A percentile compares a stretch with the other conserved stretches of the same genome.
Conservation (phyloP, 352 stramenopile species). For the Phytopythium ostracodes region DNA sequence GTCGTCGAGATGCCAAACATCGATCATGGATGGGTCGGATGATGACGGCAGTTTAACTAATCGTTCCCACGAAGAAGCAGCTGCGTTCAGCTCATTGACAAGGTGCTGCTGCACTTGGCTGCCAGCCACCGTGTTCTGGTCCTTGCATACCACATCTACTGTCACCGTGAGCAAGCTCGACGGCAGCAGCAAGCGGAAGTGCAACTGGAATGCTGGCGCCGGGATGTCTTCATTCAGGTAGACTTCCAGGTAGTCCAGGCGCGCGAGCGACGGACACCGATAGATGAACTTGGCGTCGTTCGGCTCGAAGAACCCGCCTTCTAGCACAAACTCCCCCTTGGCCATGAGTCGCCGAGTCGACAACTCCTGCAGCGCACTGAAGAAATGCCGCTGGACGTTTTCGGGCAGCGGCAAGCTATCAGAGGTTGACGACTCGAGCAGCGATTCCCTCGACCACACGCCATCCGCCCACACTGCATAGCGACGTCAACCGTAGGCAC, state of each 20-base stretch:
- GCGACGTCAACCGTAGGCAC: not conserved
- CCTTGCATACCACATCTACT: slow-evolving; percentile 35
- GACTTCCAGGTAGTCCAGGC: slow-evolving; percentile 58
- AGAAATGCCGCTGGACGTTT: slow-evolving; percentile 33
- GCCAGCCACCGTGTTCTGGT: slow-evolving; percentile 12
- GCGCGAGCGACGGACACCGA: slow-evolving; percentile 45
- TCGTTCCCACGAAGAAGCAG: slow-evolving; percentile 40
- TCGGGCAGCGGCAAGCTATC: slow-evolving; percentile 7
- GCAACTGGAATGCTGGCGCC: slow-evolving; percentile 36
- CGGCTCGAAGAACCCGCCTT: slow-evolving; percentile 31
- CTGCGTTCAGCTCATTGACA: not conserved
- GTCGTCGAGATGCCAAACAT: slow-evolving; percentile 71
- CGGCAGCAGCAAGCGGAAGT: slow-evolving; percentile 42
- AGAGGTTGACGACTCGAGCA: slow-evolving; percentile 10
- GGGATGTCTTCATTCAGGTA: slow-evolving; percentile 57
- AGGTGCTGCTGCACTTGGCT: not conserved
- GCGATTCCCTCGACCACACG: slow-evolving; percentile 18
- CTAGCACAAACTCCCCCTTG: slow-evolving; percentile 38
- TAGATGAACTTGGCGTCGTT: slow-evolving; percentile 67
- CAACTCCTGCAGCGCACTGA: slow-evolving; percentile 28
- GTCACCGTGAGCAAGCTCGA: slow-evolving; percentile 45
- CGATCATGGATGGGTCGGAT: slow-evolving; percentile 58
- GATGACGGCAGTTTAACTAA: slow-evolving; percentile 52
- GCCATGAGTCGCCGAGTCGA: slow-evolving; percentile 27
- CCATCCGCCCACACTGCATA: slow-evolving; percentile 23